Conservation (phyloP, 2,329 filamentous ascomycete species). For the Fusarium caatingaense region DNA sequence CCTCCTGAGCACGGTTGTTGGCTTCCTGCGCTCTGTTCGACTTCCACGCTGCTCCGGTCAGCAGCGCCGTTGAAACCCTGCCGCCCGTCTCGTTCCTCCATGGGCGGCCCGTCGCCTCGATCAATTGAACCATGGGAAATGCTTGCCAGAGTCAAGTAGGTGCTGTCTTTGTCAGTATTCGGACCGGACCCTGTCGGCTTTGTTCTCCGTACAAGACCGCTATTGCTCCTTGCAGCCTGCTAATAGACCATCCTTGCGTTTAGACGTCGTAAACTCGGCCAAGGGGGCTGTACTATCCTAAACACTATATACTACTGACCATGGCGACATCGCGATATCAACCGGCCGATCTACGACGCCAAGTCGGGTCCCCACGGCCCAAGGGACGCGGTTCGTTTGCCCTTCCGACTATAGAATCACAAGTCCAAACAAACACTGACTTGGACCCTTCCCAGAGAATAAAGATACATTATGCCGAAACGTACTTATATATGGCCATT, state of each 20-base stretch:
- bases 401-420: conserved; percentile 12
- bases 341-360: conserved; percentile 61
- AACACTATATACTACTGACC: conserved; percentile 48
- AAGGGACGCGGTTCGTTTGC: conserved; percentile 64
- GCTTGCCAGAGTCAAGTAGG: conserved; percentile 59
- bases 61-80: conserved; percentile 29
- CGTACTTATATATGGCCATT: conserved; percentile 92
- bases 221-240: neutral
- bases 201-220: neutral
- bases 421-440: conserved; percentile 22
- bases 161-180: conserved; percentile 40
- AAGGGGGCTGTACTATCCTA: conserved; percentile 48
- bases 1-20: conserved; percentile 22
- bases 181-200: conserved; percentile 12
- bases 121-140: conserved; percentile 62
- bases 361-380: conserved; percentile 67
- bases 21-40: conserved; percentile 22
- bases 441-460: conserved; percentile 65
- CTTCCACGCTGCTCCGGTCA: conserved; percentile 35
- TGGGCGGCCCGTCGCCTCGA: conserved; percentile 57
- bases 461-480: conserved; percentile 94
- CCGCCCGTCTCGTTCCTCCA: conserved; percentile 49
- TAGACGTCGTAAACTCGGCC: conserved; percentile 59
- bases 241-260: conserved; percentile 24
- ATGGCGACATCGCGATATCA: conserved; percentile 62